Evolutionary conservation across 2,329 filamentous ascomycete genomes (phyloP).

Genomic region (Diaporthe sp.): DNA sequence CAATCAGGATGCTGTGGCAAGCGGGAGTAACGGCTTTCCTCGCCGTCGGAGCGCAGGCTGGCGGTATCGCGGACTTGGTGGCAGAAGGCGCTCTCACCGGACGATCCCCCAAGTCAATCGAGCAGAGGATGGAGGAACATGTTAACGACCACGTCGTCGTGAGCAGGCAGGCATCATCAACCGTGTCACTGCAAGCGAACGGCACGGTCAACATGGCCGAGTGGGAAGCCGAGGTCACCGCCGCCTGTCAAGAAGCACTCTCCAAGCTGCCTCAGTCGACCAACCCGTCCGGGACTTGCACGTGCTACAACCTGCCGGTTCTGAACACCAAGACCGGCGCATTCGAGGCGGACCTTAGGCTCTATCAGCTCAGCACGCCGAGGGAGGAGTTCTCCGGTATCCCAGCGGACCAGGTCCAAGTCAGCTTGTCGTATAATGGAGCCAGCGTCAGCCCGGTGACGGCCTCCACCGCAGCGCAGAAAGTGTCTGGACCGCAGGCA

Average conservation of each 20-base stretch:
- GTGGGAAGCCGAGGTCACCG: slow-evolving; percentile 68
- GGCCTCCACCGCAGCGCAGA: slow-evolving; percentile 43
- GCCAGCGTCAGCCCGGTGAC: slow-evolving; percentile 64
- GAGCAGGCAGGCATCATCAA: slow-evolving; percentile 45
- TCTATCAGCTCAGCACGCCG: slow-evolving; percentile 78
- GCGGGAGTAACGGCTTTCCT: slow-evolving; percentile 51
- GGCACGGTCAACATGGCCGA: slow-evolving; percentile 65
- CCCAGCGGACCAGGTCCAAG: slow-evolving; percentile 64
- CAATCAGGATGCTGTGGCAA: slow-evolving; percentile 54
- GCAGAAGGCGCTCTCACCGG: slow-evolving; percentile 45
- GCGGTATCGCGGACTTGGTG: slow-evolving; percentile 49
- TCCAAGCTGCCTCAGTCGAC: slow-evolving; percentile 67
- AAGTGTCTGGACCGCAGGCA: slow-evolving; percentile 44
- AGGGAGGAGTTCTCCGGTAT: slow-evolving; percentile 67
- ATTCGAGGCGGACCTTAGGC: slow-evolving; percentile 82
- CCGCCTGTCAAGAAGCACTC: slow-evolving; percentile 72
- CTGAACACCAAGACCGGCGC: slow-evolving; percentile 76
- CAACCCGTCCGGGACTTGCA: slow-evolving; percentile 82
- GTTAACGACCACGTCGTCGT: slow-evolving; percentile 42
- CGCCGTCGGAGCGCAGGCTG: slow-evolving; percentile 53
- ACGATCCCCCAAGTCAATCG: slow-evolving; percentile 45
- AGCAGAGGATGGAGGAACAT: slow-evolving; percentile 49
- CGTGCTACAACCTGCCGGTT: slow-evolving; percentile 86
- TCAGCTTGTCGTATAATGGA: slow-evolving; percentile 67
- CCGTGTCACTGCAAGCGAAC: slow-evolving; percentile 55